These are phyloP conservation scores for Aspergillus sp. DNA, from an alignment of 2,329 filamentous ascomycete genomes.

Conservation along the genomic window DNA sequence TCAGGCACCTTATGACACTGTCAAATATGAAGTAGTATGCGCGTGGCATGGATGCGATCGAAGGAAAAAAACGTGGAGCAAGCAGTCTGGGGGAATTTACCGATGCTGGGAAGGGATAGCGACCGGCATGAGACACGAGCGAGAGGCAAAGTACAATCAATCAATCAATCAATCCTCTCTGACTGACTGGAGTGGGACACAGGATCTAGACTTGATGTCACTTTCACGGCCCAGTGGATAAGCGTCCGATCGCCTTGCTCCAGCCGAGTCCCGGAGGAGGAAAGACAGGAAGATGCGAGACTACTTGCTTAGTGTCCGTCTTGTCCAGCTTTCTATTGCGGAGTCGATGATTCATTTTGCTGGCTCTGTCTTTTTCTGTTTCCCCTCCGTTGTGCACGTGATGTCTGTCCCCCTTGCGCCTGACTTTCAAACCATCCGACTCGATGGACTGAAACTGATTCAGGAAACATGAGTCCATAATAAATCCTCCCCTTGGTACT, in stretches of 20 bases:
- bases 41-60: background rate
- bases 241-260: background rate
- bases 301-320: background rate
- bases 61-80: background rate
- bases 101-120: no score
- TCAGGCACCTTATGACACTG: background rate
- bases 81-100: no score
- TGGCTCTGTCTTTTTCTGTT: background rate
- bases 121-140: no score
- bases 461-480: no score
- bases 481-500: no score
- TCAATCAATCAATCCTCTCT: no score
- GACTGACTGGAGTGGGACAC: background rate
- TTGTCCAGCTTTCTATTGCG: background rate
- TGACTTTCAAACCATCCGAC: no score
- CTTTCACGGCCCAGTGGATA: background rate
- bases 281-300: background rate
- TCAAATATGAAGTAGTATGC: no score
- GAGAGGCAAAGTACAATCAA: no score
- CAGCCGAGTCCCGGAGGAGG: background rate
- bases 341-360: slow-evolving; percentile 1
- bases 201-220: slow-evolving; percentile 8
- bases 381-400: background rate
- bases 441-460: no score
- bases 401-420: no score